phyloP scores from a whole-genome alignment of 225 moss, liverwort and hornwort species.

The Polytrichum commune region DNA sequence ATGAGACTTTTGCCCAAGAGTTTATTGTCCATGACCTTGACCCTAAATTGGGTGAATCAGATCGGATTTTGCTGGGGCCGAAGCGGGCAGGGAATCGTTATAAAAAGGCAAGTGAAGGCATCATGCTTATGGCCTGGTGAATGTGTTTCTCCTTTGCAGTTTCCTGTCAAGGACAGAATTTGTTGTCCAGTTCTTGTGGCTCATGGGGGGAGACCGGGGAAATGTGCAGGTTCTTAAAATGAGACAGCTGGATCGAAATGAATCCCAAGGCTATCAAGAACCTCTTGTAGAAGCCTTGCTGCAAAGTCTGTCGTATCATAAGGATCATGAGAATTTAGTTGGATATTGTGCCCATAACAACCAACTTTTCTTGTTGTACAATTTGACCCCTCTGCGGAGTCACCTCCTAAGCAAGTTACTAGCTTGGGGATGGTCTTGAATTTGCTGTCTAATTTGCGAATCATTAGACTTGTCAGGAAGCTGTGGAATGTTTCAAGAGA shows the following conservation, averaged over 20 bases:
- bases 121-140: too few relatives aligned
- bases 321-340: slow-evolving; percentile 93
- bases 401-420: too few relatives aligned
- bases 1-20: background rate
- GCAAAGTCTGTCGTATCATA: slow-evolving; percentile 92
- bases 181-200: background rate
- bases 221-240: slow-evolving; percentile 81
- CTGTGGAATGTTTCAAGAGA: background rate
- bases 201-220: background rate
- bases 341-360: slow-evolving; percentile 96
- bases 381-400: slow-evolving; percentile 91
- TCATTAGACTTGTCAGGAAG: too few relatives aligned
- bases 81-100: too few relatives aligned
- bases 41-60: background rate
- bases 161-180: too few relatives aligned
- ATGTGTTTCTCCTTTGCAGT: too few relatives aligned
- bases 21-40: background rate
- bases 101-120: too few relatives aligned
- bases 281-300: slow-evolving; percentile 95
- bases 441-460: background rate
- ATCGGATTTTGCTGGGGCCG: too few relatives aligned
- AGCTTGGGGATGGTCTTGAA: slow-evolving; percentile 52
- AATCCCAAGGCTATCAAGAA: slow-evolving; percentile 91
- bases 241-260: slow-evolving; percentile 96
- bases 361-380: slow-evolving; percentile 89